phyloP scores from a whole-genome alignment of 805 yeast genomes.

The Monosporozyma siamensis region DNA sequence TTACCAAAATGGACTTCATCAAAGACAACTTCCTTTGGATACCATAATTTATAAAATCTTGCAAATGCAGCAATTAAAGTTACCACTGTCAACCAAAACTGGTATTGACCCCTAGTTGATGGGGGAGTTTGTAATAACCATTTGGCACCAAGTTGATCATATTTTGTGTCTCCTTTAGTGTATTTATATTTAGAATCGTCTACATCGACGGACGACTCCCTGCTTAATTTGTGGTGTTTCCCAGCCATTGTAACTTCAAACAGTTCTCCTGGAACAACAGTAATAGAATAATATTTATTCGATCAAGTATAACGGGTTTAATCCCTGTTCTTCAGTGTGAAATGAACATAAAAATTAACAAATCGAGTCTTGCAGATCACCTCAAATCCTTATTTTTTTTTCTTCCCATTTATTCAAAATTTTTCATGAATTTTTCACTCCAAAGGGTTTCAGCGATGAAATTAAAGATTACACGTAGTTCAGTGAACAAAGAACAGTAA shows the following conservation, averaged over 20 bases:
- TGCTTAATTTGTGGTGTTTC: not conserved
- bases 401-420: too few relatives aligned
- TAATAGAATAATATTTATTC: too few relatives aligned
- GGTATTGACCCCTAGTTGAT: conserved; percentile 30
- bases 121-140: conserved; percentile 25
- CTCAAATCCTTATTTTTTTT: too few relatives aligned
- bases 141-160: conserved; percentile 16
- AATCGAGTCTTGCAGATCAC: too few relatives aligned
- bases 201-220: conserved; percentile 10
- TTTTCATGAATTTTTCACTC: too few relatives aligned
- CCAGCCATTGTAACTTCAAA: not conserved
- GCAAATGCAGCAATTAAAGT: conserved; percentile 59
- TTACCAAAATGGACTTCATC: conserved; percentile 87
- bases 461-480: too few relatives aligned
- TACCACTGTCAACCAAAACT: conserved; percentile 45
- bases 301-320: too few relatives aligned
- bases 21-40: conserved; percentile 69
- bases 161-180: conserved; percentile 12
- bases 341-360: too few relatives aligned
- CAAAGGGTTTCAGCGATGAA: too few relatives aligned
- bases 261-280: too few relatives aligned
- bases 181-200: conserved; percentile 23
- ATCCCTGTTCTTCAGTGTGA: too few relatives aligned
- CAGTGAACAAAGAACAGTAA: too few relatives aligned
- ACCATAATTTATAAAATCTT: conserved; percentile 52